Percentiles rank a stretch among this genome's conserved stretches.
These are phyloP conservation scores for Arachis hypogaea DNA, from an alignment of 306 rosid genomes.

Conservation along the genomic window DNA sequence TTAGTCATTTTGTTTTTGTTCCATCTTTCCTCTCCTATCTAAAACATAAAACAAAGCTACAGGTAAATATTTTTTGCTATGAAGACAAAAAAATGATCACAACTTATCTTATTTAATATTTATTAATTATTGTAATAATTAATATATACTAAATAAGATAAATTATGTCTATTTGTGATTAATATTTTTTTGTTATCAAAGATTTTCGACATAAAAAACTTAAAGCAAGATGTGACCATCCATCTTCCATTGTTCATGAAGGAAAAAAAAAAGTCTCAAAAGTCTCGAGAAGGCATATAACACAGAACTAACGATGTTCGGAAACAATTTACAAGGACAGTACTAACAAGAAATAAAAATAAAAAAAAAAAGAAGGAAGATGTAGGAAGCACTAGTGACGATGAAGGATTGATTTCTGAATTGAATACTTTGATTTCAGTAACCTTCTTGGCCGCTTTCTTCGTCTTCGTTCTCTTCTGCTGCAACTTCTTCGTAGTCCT, in stretches of 20 bases:
- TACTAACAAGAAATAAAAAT: not conserved
- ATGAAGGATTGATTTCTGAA: slow-evolving; percentile 3
- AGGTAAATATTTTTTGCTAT: too few relatives aligned
- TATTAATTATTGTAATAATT: too few relatives aligned
- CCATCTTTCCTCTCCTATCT: too few relatives aligned
- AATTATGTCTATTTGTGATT: too few relatives aligned
- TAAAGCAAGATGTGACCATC: slow-evolving; percentile 1
- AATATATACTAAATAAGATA: too few relatives aligned
- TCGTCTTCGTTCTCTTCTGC: slow-evolving; percentile 54
- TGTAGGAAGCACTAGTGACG: not conserved
- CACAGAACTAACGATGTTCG: not conserved
- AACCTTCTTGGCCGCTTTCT: slow-evolving; percentile 48
- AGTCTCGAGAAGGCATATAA: not conserved
- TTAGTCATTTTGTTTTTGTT: too few relatives aligned
- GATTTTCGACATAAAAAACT: not conserved
- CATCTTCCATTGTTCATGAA: not conserved
- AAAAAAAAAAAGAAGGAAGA: not conserved
- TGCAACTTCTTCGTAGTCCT: slow-evolving; percentile 79
- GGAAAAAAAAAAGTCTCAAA: slow-evolving; percentile 11
- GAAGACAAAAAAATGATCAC: too few relatives aligned
- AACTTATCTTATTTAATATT: too few relatives aligned
- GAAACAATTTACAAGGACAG: slow-evolving; percentile 18
- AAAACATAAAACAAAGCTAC: too few relatives aligned
- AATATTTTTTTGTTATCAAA: too few relatives aligned
- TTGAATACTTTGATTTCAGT: slow-evolving; percentile 34